These are phyloP conservation scores for Penicillium bialowiezense DNA, from an alignment of 495 filamentous ascomycete genomes.

Conservation along the genomic window DNA sequence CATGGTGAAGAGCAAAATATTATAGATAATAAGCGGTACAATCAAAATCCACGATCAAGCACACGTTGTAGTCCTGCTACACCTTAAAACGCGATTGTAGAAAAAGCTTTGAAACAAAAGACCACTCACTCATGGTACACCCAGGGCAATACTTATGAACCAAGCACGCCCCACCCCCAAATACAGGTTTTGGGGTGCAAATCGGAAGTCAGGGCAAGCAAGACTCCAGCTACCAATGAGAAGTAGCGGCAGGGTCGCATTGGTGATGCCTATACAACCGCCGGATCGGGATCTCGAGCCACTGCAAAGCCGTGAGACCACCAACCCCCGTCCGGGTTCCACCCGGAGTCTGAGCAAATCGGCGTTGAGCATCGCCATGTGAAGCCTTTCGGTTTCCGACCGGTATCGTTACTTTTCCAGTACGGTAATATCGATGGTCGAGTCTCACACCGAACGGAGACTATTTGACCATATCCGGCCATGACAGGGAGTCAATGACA, in stretches of 20 bases:
- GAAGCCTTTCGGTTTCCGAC: neutral
- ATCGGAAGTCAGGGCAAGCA: slow-evolving; percentile 7
- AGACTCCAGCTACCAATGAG: slow-evolving; percentile 1
- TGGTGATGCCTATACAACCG: slow-evolving; percentile 8
- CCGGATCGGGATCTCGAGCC: slow-evolving; percentile 17
- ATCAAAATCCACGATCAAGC: too few species aligned
- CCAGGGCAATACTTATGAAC: slow-evolving; percentile 4
- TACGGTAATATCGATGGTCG: neutral
- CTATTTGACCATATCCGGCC: neutral
- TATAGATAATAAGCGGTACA: too few species aligned
- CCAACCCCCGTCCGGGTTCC: slow-evolving; percentile 14
- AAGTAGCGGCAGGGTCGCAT: slow-evolving; percentile 14
- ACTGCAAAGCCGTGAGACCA: neutral
- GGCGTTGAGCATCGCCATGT: neutral
- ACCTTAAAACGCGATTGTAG: neutral
- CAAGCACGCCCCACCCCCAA: neutral
- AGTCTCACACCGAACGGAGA: too few species aligned
- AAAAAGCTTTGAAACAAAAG: neutral
- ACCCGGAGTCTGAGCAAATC: slow-evolving; percentile 4
- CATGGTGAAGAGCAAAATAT: slow-evolving; percentile 18
- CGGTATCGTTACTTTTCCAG: neutral
- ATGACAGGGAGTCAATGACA: neutral
- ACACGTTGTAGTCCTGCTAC: neutral
- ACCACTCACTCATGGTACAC: neutral
- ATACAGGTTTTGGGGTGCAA: neutral